Evolutionary conservation across 441 rosid genomes (phyloP).

Genomic region (Isatis lusitanica): DNA sequence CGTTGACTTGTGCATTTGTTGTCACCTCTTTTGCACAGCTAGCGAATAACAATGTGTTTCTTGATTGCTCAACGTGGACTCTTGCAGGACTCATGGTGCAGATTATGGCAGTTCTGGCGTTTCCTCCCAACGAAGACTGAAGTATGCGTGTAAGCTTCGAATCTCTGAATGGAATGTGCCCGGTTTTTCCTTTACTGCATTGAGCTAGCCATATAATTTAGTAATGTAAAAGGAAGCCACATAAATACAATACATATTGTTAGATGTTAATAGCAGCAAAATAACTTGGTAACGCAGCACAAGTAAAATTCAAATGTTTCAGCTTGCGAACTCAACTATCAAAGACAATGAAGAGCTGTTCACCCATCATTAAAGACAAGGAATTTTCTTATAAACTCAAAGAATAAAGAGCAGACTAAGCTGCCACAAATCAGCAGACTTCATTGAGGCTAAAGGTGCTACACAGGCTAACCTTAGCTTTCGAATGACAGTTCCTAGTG

Average conservation of each 20-base stretch:
- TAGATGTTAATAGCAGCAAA: constrained; percentile 3
- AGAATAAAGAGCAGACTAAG: constrained; percentile 12
- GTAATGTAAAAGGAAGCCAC: constrained; percentile 24
- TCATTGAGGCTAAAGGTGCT: constrained; percentile 9
- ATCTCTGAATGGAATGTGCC: constrained; percentile 76
- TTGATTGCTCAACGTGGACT: constrained; percentile 74
- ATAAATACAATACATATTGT: not conserved
- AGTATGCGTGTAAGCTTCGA: constrained; percentile 80
- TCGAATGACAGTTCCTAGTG: constrained; percentile 74
- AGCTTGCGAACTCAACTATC: constrained; percentile 5
- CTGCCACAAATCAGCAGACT: constrained; percentile 11
- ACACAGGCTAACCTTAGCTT: constrained; percentile 64
- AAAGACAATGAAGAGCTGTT: not conserved
- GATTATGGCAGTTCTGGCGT: constrained; percentile 73
- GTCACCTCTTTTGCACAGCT: constrained; percentile 84
- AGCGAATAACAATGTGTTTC: constrained; percentile 81
- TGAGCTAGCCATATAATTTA: constrained; percentile 35
- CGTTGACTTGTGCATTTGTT: constrained; percentile 76
- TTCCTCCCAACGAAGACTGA: constrained; percentile 66
- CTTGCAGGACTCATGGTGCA: constrained; percentile 81
- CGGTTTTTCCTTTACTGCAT: constrained; percentile 73
- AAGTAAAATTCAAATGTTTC: not conserved
- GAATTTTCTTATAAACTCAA: not conserved
- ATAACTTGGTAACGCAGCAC: not conserved
- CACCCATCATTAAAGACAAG: not conserved